Evolutionary conservation across 2,329 filamentous ascomycete genomes (phyloP).

Genomic region (Diaporthe sp.): DNA sequence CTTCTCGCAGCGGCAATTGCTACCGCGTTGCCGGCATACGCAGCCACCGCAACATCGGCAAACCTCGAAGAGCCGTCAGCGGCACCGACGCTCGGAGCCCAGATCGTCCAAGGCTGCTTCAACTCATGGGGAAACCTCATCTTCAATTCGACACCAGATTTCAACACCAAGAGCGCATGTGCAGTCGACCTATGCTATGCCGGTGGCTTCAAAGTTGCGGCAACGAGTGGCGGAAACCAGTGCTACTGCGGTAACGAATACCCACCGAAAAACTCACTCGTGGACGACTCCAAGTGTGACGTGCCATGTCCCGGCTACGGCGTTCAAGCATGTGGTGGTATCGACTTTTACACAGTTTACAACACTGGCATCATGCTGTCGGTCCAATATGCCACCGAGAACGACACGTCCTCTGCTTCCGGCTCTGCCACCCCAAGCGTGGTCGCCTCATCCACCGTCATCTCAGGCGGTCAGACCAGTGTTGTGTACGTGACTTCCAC

Average conservation of each 20-base stretch:
- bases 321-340: slow-evolving; percentile 75
- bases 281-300: slow-evolving; percentile 73
- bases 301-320: slow-evolving; percentile 75
- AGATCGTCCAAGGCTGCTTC: slow-evolving; percentile 67
- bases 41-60: slow-evolving; percentile 37
- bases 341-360: slow-evolving; percentile 61
- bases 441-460: slow-evolving; percentile 38
- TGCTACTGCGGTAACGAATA: slow-evolving; percentile 83
- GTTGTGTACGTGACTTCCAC: slow-evolving; percentile 47
- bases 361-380: slow-evolving; percentile 63
- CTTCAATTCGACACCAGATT: slow-evolving; percentile 45
- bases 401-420: slow-evolving; percentile 50
- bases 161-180: slow-evolving; percentile 60
- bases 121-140: slow-evolving; percentile 57
- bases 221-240: slow-evolving; percentile 68
- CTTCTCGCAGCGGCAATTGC: slow-evolving; percentile 33
- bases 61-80: slow-evolving; percentile 54
- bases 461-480: slow-evolving; percentile 41
- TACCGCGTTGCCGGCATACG: slow-evolving; percentile 29
- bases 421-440: slow-evolving; percentile 45
- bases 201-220: slow-evolving; percentile 70
- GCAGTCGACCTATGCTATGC: slow-evolving; percentile 54
- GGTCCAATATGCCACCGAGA: slow-evolving; percentile 51
- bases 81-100: slow-evolving; percentile 53
- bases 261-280: slow-evolving; percentile 69